Evolutionary conservation across 495 filamentous ascomycete genomes (phyloP).

Genomic region (Aspergillus saccharolyticus): DNA sequence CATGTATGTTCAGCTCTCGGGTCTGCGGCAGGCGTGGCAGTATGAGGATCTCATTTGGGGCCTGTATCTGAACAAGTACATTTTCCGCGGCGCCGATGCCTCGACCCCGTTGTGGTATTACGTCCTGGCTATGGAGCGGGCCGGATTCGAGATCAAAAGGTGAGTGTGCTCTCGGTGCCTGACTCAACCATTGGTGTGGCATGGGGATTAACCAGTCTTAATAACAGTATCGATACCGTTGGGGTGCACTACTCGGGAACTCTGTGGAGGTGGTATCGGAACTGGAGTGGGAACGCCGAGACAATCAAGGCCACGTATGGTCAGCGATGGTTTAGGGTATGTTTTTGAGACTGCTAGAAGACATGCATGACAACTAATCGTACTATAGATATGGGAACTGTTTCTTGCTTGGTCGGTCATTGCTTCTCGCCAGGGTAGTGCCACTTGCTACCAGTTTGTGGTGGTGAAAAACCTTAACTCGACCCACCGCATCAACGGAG

Average conservation of each 20-base stretch:
- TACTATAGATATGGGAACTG: conserved; percentile 86
- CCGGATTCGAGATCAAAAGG: conserved; percentile 55
- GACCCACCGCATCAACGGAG: conserved; percentile 86
- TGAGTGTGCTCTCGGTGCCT: not conserved
- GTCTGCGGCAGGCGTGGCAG: conserved; percentile 64
- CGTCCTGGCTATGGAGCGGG: conserved; percentile 58
- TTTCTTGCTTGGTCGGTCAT: conserved; percentile 95
- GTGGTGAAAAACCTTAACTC: conserved; percentile 98
- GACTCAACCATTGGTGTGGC: not conserved
- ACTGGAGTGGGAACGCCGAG: conserved; percentile 94
- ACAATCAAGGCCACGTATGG: conserved; percentile 96
- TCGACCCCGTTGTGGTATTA: conserved; percentile 61
- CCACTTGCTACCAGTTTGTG: conserved; percentile 93
- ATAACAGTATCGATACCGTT: conserved; percentile 65
- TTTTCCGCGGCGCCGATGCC: conserved; percentile 70
- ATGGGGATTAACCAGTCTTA: not conserved
- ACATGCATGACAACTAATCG: not conserved
- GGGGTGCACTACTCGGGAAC: conserved; percentile 97
- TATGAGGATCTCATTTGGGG: conserved; percentile 73
- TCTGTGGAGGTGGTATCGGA: conserved; percentile 97
- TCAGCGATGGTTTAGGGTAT: conserved; percentile 89
- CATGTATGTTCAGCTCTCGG: conserved; percentile 69
- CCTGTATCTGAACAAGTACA: conserved; percentile 73
- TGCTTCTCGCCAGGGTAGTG: conserved; percentile 83
- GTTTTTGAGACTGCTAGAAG: conserved; percentile 25